Percentiles rank a stretch among this genome's conserved stretches.
phyloP scores from a whole-genome alignment of 345 rosid species.

The Syzygium aqueum region DNA sequence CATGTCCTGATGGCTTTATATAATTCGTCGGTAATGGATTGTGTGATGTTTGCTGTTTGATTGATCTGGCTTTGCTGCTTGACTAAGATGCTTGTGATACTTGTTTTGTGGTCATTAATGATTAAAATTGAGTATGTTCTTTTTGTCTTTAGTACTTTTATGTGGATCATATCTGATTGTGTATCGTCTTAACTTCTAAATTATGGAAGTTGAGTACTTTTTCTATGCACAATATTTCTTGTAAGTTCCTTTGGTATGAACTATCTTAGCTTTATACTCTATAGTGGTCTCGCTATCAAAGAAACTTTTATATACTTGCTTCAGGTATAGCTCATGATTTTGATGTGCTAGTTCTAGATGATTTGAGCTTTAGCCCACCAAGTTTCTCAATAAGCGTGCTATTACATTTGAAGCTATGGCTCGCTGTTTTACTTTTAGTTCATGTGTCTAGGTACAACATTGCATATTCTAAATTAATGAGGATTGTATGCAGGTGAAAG shows the following conservation, averaged over 20 bases:
- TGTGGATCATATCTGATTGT: not conserved
- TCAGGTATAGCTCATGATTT: not conserved
- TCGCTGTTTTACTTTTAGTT: not conserved
- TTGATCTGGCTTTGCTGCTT: not conserved
- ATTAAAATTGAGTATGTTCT: not conserved
- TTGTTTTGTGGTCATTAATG: not conserved
- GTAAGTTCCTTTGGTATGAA: not conserved
- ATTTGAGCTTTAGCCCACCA: not conserved
- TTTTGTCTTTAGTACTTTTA: not conserved
- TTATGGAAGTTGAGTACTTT: not conserved
- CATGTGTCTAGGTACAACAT: not conserved
- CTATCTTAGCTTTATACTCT: not conserved
- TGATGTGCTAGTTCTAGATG: not conserved
- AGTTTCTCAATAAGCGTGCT: not conserved
- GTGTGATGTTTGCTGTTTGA: not conserved
- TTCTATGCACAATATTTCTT: not conserved
- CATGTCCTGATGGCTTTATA: not conserved
- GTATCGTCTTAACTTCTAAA: not conserved
- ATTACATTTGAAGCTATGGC: not conserved
- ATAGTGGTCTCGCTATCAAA: not conserved
- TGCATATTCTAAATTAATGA: not conserved
- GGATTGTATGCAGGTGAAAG: conserved; percentile 65
- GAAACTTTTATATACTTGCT: not conserved
- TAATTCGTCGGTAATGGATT: not conserved
- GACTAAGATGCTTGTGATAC: not conserved